phyloP scores from a whole-genome alignment of 2,329 filamentous ascomycete species.

The Aspergillus hortae region DNA sequence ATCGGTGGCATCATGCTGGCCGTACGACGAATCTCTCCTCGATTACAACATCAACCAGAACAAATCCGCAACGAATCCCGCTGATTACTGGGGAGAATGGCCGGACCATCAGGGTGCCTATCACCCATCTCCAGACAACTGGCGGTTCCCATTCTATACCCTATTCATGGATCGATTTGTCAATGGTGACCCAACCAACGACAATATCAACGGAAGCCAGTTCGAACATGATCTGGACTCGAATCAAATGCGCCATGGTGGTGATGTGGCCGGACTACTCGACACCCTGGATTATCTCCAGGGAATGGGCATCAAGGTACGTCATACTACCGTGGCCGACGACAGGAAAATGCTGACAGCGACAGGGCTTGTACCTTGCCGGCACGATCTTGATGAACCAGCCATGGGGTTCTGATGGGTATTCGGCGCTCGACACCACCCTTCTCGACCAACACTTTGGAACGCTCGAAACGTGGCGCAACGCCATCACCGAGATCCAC shows the following conservation, averaged over 20 bases:
- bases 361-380: constrained; percentile 57
- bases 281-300: constrained; percentile 63
- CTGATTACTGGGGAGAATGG: constrained; percentile 57
- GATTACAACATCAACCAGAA: constrained; percentile 62
- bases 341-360: background rate
- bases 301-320: constrained; percentile 61
- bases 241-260: constrained; percentile 62
- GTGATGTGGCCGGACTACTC: constrained; percentile 56
- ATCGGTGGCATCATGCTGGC: constrained; percentile 28
- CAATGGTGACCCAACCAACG: constrained; percentile 62
- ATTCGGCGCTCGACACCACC: constrained; percentile 59
- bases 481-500: constrained; percentile 59
- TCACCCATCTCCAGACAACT: constrained; percentile 56
- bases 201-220: constrained; percentile 58
- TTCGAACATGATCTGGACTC: constrained; percentile 60
- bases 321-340: background rate
- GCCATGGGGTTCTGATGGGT: constrained; percentile 62
- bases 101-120: constrained; percentile 47
- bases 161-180: constrained; percentile 62
- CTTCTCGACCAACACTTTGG: constrained; percentile 62
- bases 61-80: constrained; percentile 50
- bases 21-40: constrained; percentile 49
- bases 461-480: constrained; percentile 56
- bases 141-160: constrained; percentile 65
- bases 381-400: constrained; percentile 62